These are phyloP conservation scores for Litchi chinensis DNA, from an alignment of 345 rosid genomes.

Conservation along the genomic window DNA sequence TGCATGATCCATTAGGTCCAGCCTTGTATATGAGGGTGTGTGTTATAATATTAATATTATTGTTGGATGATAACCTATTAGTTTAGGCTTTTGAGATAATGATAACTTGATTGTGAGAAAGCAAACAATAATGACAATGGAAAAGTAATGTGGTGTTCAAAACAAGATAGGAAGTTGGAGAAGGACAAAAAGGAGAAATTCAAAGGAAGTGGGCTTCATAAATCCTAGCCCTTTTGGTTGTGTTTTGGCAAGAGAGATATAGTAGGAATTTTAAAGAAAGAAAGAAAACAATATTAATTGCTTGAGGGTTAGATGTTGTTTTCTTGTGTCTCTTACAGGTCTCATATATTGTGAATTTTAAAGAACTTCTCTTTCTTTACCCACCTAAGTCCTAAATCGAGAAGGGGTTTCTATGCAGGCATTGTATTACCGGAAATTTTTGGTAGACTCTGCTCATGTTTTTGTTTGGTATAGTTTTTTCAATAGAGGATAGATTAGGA, in stretches of 20 bases:
- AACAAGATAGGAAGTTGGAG: background rate
- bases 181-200: background rate
- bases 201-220: background rate
- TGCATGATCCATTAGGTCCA: background rate
- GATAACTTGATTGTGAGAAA: background rate
- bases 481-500: background rate
- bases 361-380: background rate
- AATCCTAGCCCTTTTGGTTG: background rate
- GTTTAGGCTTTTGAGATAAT: background rate
- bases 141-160: background rate
- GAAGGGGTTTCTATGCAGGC: background rate
- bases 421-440: background rate
- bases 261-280: background rate
- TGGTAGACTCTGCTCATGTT: background rate
- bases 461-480: background rate
- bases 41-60: too few relatives aligned
- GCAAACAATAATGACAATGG: background rate
- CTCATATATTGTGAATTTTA: background rate
- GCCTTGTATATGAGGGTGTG: background rate
- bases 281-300: background rate
- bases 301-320: background rate
- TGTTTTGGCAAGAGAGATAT: background rate
- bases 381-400: background rate
- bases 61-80: background rate
- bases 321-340: background rate